Conservation (phyloP, 495 filamentous ascomycete species). For the Tuber indicum region DNA sequence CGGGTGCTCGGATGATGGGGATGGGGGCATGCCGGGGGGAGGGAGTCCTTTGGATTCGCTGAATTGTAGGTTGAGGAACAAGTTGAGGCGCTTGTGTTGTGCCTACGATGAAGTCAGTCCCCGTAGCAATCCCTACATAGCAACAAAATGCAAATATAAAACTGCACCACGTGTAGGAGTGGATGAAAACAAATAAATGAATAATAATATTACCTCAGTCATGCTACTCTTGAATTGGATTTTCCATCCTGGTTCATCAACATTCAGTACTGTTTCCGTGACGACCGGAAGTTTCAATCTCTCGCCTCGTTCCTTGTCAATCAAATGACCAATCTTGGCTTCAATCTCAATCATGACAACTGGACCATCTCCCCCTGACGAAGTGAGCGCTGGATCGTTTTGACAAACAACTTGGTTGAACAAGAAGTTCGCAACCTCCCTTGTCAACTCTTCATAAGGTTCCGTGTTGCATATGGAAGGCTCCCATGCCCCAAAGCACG, state of each 20-base stretch:
- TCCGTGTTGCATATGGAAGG: constrained; percentile 59
- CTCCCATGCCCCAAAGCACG: constrained; percentile 64
- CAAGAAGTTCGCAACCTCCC: constrained; percentile 65
- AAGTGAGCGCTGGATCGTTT: constrained; percentile 49
- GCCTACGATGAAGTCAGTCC: constrained; percentile 45
- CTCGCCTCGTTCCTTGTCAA: constrained; percentile 63
- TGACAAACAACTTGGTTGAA: constrained; percentile 60
- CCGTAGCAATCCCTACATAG: background rate
- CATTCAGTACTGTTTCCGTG: constrained; percentile 60
- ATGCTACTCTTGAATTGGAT: constrained; percentile 71
- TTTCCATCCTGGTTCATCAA: constrained; percentile 47
- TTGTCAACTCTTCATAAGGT: constrained; percentile 62
- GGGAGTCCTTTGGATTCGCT: constrained; percentile 48
- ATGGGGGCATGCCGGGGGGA: constrained; percentile 30
- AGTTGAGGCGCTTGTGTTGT: constrained; percentile 72
- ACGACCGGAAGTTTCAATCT: constrained; percentile 58
- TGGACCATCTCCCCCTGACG: constrained; percentile 48
- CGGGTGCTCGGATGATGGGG: constrained; percentile 5
- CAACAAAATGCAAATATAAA: constrained; percentile 1
- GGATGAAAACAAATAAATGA: constrained; percentile 5
- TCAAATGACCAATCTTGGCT: constrained; percentile 76
- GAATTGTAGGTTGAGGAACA: constrained; percentile 69
- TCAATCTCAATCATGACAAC: constrained; percentile 76
- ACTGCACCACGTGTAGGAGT: constrained; percentile 8
- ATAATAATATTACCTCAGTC: constrained; percentile 58